Percentiles rank a stretch among this genome's conserved stretches.
These are phyloP conservation scores for Tricladium varicosporioides DNA, from an alignment of 2,329 filamentous ascomycete genomes.

Conservation along the genomic window DNA sequence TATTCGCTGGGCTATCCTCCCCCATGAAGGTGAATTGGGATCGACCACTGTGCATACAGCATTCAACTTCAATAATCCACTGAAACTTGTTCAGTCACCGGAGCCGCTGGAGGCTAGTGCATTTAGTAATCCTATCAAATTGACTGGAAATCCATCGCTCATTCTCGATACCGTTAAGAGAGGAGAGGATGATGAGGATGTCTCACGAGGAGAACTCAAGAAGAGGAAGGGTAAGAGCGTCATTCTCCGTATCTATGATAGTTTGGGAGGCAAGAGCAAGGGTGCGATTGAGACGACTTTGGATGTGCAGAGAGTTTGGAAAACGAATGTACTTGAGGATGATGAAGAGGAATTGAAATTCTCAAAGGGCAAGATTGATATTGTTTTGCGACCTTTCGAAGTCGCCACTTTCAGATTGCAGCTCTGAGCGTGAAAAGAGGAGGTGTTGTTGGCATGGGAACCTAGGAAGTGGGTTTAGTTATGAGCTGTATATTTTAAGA, in stretches of 20 bases:
- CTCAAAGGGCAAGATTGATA: constrained; percentile 49
- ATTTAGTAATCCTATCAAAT: constrained; percentile 55
- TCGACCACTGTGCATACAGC: constrained; percentile 76
- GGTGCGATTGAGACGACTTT: constrained; percentile 67
- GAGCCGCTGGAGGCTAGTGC: constrained; percentile 43
- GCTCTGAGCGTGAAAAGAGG: constrained; percentile 35
- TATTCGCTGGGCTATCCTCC: constrained; percentile 88
- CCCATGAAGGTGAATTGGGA: constrained; percentile 72
- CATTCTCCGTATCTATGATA: constrained; percentile 84
- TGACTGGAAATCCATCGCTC: constrained; percentile 66
- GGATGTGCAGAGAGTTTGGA: constrained; percentile 73
- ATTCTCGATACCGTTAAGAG: constrained; percentile 90
- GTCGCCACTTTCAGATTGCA: constrained; percentile 76
- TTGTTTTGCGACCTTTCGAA: constrained; percentile 77
- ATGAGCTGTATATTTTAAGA: too few species aligned
- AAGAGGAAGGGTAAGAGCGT: constrained; percentile 72
- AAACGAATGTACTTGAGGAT: constrained; percentile 87
- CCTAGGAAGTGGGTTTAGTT: too few species aligned
- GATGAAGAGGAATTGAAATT: constrained; percentile 64
- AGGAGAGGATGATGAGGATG: constrained; percentile 81
- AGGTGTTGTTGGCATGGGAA: too few species aligned
- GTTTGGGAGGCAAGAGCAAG: constrained; percentile 75
- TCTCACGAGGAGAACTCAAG: constrained; percentile 60
- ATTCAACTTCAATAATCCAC: constrained; percentile 85
- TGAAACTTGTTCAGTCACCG: constrained; percentile 51